Conservation (phyloP, 2,329 filamentous ascomycete species). For the Neobulgaria alba region DNA sequence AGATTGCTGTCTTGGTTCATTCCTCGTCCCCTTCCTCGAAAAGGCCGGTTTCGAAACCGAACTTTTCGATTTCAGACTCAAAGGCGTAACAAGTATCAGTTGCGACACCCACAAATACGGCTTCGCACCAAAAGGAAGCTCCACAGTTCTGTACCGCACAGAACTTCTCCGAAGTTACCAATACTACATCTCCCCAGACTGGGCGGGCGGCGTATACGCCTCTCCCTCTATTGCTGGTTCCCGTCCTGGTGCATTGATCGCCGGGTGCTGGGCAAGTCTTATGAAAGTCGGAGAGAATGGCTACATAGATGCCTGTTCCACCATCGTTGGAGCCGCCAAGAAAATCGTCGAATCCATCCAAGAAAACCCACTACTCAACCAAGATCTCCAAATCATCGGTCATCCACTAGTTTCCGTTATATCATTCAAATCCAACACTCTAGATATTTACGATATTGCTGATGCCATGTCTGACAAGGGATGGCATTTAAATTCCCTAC, state of each 20-base stretch:
- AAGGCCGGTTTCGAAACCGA: constrained; percentile 87
- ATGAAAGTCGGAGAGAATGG: constrained; percentile 82
- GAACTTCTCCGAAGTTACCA: constrained; percentile 74
- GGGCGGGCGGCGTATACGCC: constrained; percentile 93
- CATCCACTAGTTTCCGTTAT: constrained; percentile 84
- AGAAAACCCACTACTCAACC: constrained; percentile 56
- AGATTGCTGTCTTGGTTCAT: constrained; percentile 94
- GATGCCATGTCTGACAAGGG: constrained; percentile 77
- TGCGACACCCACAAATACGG: constrained; percentile 99
- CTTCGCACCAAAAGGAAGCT: constrained; percentile 96
- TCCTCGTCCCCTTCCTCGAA: constrained; percentile 84
- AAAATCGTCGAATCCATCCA: constrained; percentile 69
- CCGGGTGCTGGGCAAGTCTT: constrained; percentile 88
- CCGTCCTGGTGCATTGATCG: constrained; percentile 86
- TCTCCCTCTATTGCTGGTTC: constrained; percentile 88
- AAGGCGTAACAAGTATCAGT: constrained; percentile 89
- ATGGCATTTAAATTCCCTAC: constrained; percentile 94
- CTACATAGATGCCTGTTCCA: constrained; percentile 77
- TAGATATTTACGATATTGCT: constrained; percentile 90
- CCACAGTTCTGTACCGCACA: constrained; percentile 82
- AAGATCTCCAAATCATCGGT: constrained; percentile 73
- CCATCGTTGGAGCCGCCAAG: constrained; percentile 82
- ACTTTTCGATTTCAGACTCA: constrained; percentile 87
- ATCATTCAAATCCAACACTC: constrained; percentile 72
- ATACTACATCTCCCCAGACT: constrained; percentile 93